Percentiles rank a stretch among this genome's conserved stretches.
Evolutionary conservation across 306 rosid species (phyloP).

Genomic region (Rosa chinensis): DNA sequence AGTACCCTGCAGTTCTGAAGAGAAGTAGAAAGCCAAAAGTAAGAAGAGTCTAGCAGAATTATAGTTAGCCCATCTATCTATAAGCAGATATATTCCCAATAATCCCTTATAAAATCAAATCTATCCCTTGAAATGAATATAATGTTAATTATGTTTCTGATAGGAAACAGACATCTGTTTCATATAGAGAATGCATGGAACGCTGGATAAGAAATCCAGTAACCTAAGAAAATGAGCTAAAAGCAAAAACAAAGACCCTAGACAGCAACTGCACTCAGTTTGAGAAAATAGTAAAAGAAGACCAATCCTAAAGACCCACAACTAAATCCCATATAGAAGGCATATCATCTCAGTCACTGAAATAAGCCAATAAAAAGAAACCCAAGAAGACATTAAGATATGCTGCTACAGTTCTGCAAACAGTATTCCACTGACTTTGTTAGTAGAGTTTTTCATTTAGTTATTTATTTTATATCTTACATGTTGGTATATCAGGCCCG

Average conservation of each 20-base stretch:
- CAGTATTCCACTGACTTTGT: neutral
- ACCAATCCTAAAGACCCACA: neutral
- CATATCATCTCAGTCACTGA: neutral
- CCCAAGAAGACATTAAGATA: neutral
- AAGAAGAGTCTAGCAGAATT: neutral
- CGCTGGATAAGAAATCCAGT: neutral
- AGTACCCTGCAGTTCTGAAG: too few species aligned
- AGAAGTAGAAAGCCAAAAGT: neutral
- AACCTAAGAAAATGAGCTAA: neutral
- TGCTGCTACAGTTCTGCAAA: neutral
- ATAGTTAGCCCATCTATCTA: neutral
- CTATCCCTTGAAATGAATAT: neutral
- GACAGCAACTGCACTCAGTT: neutral
- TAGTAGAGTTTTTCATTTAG: too few species aligned
- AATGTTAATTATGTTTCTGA: neutral
- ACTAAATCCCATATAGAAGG: neutral
- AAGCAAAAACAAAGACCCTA: neutral
- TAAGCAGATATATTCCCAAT: neutral
- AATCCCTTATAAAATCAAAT: neutral
- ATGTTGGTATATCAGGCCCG: neutral
- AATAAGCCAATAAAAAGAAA: neutral
- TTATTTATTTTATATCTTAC: neutral
- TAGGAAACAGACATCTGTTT: neutral
- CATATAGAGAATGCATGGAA: neutral
- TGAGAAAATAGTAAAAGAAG: neutral